Percentiles rank a stretch among this genome's conserved stretches.
Conservation (phyloP, 768 basidiomycete species). For the Pleurotus citrinopileatus region DNA sequence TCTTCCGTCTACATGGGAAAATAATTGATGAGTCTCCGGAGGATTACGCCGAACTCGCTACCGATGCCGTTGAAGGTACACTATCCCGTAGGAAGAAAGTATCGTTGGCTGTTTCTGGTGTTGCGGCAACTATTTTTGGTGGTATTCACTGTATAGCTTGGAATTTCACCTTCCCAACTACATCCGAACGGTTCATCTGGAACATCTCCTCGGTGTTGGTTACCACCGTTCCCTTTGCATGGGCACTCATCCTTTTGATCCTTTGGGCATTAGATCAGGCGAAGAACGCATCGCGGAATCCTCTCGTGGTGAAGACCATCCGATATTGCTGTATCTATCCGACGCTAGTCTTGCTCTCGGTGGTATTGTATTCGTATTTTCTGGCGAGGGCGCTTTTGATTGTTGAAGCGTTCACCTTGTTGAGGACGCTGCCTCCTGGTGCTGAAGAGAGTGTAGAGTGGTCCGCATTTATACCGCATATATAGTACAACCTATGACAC, state of each 20-base stretch:
- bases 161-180: constrained; percentile 12
- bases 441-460: constrained; percentile 11
- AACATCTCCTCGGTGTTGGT: constrained; percentile 1
- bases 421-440: constrained; percentile 12
- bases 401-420: constrained; percentile 13
- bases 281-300: not conserved
- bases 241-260: not conserved
- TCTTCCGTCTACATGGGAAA: constrained; percentile 1
- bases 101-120: not conserved
- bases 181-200: constrained; percentile 9
- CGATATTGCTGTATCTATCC: not conserved
- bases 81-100: not conserved
- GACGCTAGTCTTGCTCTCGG: not conserved
- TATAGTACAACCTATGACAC: too few species aligned
- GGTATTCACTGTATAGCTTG: constrained; percentile 14
- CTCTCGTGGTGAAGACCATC: not conserved
- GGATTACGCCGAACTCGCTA: not conserved
- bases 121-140: constrained; percentile 7
- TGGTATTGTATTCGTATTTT: constrained; percentile 11
- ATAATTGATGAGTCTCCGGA: not conserved
- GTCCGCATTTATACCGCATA: constrained; percentile 17
- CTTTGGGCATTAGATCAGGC: not conserved
- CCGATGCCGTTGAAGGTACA: not conserved
- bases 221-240: not conserved
- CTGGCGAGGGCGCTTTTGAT: constrained; percentile 13